Evolutionary conservation across 2,329 filamentous ascomycete species (phyloP).

Genomic region (Colletotrichum agaves): DNA sequence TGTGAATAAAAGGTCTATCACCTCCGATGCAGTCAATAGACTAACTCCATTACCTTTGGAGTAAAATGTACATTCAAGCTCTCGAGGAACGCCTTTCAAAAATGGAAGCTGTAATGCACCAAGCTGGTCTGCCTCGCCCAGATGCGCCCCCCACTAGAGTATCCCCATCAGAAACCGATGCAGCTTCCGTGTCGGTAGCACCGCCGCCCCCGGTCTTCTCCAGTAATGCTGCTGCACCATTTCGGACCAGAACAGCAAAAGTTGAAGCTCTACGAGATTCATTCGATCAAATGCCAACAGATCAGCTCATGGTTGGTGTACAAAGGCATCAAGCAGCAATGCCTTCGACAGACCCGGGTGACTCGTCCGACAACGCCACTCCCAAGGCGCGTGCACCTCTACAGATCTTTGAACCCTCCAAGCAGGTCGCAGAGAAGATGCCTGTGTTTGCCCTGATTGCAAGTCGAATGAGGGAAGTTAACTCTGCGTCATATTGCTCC

Average conservation of each 20-base stretch:
- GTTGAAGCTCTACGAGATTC: slow-evolving; percentile 7
- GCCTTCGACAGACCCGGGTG: not conserved
- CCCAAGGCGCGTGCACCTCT: not conserved
- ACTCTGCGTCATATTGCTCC: slow-evolving; percentile 29
- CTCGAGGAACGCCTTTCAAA: slow-evolving; percentile 35
- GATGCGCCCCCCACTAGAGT: slow-evolving; percentile 24
- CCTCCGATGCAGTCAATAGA: not conserved
- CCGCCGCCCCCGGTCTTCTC: slow-evolving; percentile 1
- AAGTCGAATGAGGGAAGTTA: slow-evolving; percentile 23
- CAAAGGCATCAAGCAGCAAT: not conserved
- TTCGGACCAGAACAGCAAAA: not conserved
- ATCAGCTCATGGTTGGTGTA: slow-evolving; percentile 2
- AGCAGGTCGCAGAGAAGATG: slow-evolving; percentile 13
- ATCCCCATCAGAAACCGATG: slow-evolving; percentile 30
- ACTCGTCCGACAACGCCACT: not conserved
- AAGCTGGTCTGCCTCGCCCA: slow-evolving; percentile 24
- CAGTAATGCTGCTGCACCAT: not conserved
- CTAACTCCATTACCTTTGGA: not conserved
- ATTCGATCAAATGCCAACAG: slow-evolving; percentile 13
- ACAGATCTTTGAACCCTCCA: not conserved
- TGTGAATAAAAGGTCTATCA: too few species aligned
- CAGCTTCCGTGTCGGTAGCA: slow-evolving; percentile 22
- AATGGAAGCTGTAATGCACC: slow-evolving; percentile 34
- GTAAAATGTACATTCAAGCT: slow-evolving; percentile 34
- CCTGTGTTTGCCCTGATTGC: slow-evolving; percentile 23